Evolutionary conservation across 768 basidiomycete genomes (phyloP).

Genomic region (Kwoniella newhampshirensis): DNA sequence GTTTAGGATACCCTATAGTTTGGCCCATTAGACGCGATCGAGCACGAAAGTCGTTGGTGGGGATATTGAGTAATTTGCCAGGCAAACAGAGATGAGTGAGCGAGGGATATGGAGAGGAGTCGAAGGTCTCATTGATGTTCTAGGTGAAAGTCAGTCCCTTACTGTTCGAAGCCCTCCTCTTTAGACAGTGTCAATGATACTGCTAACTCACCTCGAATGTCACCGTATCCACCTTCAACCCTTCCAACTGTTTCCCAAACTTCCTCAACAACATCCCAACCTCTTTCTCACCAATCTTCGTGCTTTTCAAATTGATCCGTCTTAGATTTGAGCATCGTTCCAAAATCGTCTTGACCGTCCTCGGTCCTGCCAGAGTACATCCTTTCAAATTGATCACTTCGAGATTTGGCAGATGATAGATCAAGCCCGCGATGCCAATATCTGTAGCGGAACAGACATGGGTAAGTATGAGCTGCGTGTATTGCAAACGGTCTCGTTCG

Average conservation of each 20-base stretch:
- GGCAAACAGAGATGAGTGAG: slow-evolving; percentile 46
- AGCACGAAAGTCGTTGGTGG: slow-evolving; percentile 2
- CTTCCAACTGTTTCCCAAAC: slow-evolving; percentile 29
- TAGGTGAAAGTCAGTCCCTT: no score
- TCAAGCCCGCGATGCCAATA: slow-evolving; percentile 32
- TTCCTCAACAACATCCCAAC: slow-evolving; percentile 24
- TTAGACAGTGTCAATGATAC: no score
- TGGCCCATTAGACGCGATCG: slow-evolving; percentile 10
- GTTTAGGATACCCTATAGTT: slow-evolving; percentile 18
- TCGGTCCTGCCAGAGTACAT: slow-evolving; percentile 20
- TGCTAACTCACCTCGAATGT: slow-evolving; percentile 20
- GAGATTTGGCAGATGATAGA: slow-evolving; percentile 32
- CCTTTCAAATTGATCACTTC: slow-evolving; percentile 39
- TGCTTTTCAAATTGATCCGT: slow-evolving; percentile 38
- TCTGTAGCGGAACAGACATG: slow-evolving; percentile 31
- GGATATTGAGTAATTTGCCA: slow-evolving; percentile 29
- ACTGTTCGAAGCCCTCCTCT: no score
- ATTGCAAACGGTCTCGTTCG: not conserved
- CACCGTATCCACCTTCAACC: slow-evolving; percentile 34
- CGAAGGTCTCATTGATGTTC: slow-evolving; percentile 25
- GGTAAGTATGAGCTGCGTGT: slow-evolving; percentile 25
- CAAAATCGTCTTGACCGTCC: slow-evolving; percentile 26
- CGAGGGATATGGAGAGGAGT: slow-evolving; percentile 18
- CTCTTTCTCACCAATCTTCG: slow-evolving; percentile 28
- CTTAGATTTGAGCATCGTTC: slow-evolving; percentile 19